Base-by-base conservation (phyloP, 768 basidiomycete genomes). In the Boletus subcaerulescens region DNA sequence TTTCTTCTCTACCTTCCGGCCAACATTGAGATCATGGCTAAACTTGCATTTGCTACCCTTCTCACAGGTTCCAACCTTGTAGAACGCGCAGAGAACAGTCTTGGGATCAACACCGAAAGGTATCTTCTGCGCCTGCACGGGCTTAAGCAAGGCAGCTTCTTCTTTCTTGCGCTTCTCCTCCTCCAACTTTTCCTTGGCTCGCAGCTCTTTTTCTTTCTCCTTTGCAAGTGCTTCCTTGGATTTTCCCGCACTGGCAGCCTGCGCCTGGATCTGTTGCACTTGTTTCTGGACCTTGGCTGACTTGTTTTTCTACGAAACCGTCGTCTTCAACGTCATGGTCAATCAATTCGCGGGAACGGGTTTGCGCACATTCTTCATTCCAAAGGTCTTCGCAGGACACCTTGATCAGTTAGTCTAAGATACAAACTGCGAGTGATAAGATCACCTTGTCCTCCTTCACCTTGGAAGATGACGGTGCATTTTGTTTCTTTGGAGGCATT, bases 21-120 rank as follows among this genome's bases (percentile, higher is more conserved):
- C 94, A 35, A 96, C 83, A 61, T 98, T 81, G 56, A 86, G 65
- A 75, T 98, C 87, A 71, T 99, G 97, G 60, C 93, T 95, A 75
- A 97, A 98, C 78, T 96, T 98, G 77, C 97, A 98, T 76, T 92
- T 93, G 70, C 62, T 84, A 24, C 93, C 96, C 78, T 98, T 98
- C 24, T 96, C 93, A 67, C 96, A 99, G 47, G 74, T 80, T 4
- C 96, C 95, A 13, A 90, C 87, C 74, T 98, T 98, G 80, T 79
- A 94, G 77, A 87, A 98, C 26, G 80, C 87, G 69, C 97, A 98
- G 33, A 98, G 77, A 33, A 98, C 76, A 14, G 91, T 93, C 80
- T 97, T 98, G 26, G 95, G 96, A 72, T 98, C 95, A 44, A 94
- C 93, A 22, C 96, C 96, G 55, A 96, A 93, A 0, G 96, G 92